Percentiles rank a stretch among this genome's conserved stretches.
Evolutionary conservation across 176 grass and related monocot genomes (phyloP).

Genomic region (Triticum dicoccoides): DNA sequence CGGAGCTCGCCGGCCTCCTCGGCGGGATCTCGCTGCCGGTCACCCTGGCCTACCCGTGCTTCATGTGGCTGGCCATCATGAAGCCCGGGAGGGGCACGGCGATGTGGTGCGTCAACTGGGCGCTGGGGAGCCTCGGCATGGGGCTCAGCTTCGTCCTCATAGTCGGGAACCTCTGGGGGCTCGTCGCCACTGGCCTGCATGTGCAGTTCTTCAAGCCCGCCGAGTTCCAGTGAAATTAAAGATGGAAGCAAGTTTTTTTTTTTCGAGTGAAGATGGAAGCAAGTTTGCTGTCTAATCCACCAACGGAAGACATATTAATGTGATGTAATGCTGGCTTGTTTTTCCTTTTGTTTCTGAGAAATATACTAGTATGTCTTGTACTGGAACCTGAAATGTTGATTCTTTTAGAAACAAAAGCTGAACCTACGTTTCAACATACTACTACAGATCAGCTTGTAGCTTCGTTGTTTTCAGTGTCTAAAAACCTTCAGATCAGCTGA

Average conservation of each 20-base stretch:
- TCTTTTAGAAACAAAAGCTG: neutral
- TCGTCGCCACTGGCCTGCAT: slow-evolving; percentile 54
- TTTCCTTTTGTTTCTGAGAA: neutral
- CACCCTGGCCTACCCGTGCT: slow-evolving; percentile 87
- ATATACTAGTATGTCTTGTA: neutral
- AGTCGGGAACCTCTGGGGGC: slow-evolving; percentile 59
- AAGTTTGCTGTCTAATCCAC: neutral
- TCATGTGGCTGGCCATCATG: slow-evolving; percentile 92
- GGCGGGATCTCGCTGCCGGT: slow-evolving; percentile 81
- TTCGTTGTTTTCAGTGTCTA: neutral
- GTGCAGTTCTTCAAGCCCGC: slow-evolving; percentile 66
- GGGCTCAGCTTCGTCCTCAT: slow-evolving; percentile 59
- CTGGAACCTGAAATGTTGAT: neutral
- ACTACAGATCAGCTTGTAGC: neutral
- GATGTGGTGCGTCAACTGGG: slow-evolving; percentile 78
- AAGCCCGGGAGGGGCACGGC: slow-evolving; percentile 50
- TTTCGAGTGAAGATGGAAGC: neutral
- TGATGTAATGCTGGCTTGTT: neutral
- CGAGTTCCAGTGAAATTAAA: neutral
- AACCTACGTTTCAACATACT: neutral
- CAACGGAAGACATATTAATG: neutral
- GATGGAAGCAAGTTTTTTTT: neutral
- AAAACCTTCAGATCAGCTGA: neutral
- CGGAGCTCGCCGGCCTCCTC: slow-evolving; percentile 60
- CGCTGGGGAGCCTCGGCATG: slow-evolving; percentile 65